Percentiles rank a stretch among this genome's conserved stretches.
Evolutionary conservation across 208 protist genomes (phyloP).

Genomic region (Leptomonas seymouri): DNA sequence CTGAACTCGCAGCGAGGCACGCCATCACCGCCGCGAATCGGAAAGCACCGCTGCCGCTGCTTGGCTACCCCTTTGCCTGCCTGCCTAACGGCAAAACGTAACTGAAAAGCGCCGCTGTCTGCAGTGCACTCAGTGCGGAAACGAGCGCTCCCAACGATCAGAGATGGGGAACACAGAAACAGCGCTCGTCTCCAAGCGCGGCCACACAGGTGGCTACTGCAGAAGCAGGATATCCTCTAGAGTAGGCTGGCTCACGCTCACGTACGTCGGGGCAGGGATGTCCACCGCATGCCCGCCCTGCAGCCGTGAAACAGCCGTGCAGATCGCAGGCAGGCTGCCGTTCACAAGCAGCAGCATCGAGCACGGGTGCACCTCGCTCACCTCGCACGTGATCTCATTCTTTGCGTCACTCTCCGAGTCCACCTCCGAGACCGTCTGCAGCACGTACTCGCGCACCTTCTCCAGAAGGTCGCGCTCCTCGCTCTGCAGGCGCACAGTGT

Average conservation of each 20-base stretch:
- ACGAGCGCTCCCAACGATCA: too few species aligned
- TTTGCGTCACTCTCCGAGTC: constrained; percentile 4
- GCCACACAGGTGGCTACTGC: constrained; percentile 21
- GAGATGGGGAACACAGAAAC: background rate
- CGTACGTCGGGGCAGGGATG: constrained; percentile 53
- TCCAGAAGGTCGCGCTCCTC: constrained; percentile 24
- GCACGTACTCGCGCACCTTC: constrained; percentile 35
- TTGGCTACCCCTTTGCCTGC: too few species aligned
- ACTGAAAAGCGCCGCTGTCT: too few species aligned
- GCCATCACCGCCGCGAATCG: too few species aligned
- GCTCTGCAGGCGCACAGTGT: constrained; percentile 33
- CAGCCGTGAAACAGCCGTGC: constrained; percentile 39
- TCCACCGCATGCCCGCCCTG: constrained; percentile 43
- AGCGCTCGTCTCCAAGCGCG: background rate
- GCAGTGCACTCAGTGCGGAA: too few species aligned
- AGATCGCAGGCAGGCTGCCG: constrained; percentile 47
- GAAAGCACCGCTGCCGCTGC: too few species aligned
- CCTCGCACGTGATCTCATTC: constrained; percentile 27
- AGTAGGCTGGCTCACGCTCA: constrained; percentile 66
- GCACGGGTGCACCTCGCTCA: constrained; percentile 50
- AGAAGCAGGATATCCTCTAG: constrained; percentile 72
- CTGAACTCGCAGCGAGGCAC: too few species aligned
- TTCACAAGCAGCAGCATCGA: constrained; percentile 49
- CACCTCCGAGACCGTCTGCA: constrained; percentile 18
- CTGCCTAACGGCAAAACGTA: too few species aligned